Evolutionary conservation across 139 green algal genomes (phyloP).

Genomic region (Picochlorum costavermella): DNA sequence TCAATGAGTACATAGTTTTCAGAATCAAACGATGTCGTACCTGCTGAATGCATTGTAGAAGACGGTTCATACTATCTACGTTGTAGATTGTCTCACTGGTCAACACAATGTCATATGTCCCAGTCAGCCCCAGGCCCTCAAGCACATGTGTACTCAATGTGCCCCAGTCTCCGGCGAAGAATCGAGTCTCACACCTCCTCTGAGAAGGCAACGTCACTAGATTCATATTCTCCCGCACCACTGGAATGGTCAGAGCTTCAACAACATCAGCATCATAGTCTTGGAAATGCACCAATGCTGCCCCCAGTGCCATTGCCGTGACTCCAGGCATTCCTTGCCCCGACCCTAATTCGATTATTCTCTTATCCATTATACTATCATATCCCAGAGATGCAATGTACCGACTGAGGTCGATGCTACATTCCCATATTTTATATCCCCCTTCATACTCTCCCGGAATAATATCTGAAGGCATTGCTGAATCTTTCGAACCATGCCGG

Average conservation of each 20-base stretch:
- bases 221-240: background rate
- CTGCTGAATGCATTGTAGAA: constrained; percentile 63
- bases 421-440: constrained; percentile 93
- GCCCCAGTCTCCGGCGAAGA: constrained; percentile 60
- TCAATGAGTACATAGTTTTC: background rate
- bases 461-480: constrained; percentile 13
- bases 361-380: constrained; percentile 33
- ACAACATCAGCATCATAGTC: constrained; percentile 10
- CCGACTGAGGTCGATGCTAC: constrained; percentile 62
- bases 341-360: constrained; percentile 83
- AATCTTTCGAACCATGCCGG: background rate
- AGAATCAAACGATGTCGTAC: constrained; percentile 13
- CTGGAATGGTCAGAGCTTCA: constrained; percentile 6
- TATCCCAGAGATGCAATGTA: constrained; percentile 32
- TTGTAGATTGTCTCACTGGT: constrained; percentile 79
- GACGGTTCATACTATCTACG: constrained; percentile 31
- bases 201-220: background rate
- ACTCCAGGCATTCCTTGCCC: constrained; percentile 85
- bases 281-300: constrained; percentile 27
- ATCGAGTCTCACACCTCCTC: constrained; percentile 16
- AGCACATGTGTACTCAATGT: constrained; percentile 29
- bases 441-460: constrained; percentile 37
- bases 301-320: constrained; percentile 48
- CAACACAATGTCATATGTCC: constrained; percentile 70
- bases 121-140: constrained; percentile 15